These are phyloP conservation scores for Rhodofomes roseus DNA, from an alignment of 1,284 basidiomycete species.

Conservation along the genomic window DNA sequence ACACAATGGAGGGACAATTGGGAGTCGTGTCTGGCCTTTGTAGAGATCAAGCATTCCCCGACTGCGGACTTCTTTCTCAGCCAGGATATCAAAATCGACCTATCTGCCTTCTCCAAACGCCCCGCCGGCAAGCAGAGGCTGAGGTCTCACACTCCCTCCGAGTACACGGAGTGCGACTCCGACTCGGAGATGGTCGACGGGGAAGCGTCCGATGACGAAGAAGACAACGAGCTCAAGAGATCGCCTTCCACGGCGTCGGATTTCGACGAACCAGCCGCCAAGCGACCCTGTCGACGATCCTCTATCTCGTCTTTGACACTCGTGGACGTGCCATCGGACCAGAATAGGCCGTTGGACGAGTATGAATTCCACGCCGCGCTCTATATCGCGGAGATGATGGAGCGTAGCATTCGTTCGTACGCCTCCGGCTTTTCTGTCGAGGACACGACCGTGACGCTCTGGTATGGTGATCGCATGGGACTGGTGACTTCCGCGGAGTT, in stretches of 20 bases:
- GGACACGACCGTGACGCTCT: constrained; percentile 13
- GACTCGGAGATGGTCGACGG: not conserved
- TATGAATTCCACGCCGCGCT: not conserved
- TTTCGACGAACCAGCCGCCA: not conserved
- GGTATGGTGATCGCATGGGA: constrained; percentile 24
- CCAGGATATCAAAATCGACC: not conserved
- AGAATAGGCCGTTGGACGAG: not conserved
- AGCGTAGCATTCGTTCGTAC: not conserved
- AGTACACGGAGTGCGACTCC: not conserved
- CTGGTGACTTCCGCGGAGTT: constrained; percentile 14
- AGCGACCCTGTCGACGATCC: not conserved
- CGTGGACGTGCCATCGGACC: not conserved
- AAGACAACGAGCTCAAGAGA: not conserved
- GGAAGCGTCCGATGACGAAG: not conserved
- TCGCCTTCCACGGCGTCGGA: not conserved
- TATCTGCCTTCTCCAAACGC: not conserved
- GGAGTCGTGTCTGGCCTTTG: not conserved
- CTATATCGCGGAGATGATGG: constrained; percentile 3
- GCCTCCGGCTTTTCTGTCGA: constrained; percentile 1
- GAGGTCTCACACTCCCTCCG: too few relatives aligned
- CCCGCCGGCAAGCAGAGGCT: too few relatives aligned
- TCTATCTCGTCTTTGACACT: too few relatives aligned
- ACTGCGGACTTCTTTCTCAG: not conserved
- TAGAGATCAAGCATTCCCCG: not conserved
- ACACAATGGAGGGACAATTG: not conserved